Percentiles rank a stretch among this genome's conserved stretches.
Conservation (phyloP, 2,329 filamentous ascomycete genomes). For the Fusarium algeriense region DNA sequence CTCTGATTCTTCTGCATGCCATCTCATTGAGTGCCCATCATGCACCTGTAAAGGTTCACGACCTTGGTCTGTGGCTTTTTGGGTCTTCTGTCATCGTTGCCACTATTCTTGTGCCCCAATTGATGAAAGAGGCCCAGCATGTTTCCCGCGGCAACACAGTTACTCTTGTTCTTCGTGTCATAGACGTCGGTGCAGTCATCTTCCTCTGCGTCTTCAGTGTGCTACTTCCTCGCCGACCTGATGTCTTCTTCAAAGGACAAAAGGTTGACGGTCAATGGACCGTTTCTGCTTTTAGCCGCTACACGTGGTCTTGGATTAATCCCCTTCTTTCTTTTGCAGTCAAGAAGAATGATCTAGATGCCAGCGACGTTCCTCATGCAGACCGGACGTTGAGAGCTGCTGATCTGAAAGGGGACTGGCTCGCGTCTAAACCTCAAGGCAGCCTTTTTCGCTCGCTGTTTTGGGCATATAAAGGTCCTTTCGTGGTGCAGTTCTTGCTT, state of each 20-base stretch:
- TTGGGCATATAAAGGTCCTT: conserved; percentile 65
- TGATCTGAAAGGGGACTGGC: conserved; percentile 65
- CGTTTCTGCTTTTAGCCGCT: conserved; percentile 69
- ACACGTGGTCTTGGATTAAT: conserved; percentile 75
- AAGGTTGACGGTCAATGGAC: conserved; percentile 74
- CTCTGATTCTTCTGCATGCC: conserved; percentile 65
- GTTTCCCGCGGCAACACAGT: conserved; percentile 54
- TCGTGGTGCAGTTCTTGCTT: conserved; percentile 70
- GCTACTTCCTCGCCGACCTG: conserved; percentile 74
- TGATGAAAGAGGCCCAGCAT: conserved; percentile 52
- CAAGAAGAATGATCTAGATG: conserved; percentile 70
- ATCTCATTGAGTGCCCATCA: conserved; percentile 62
- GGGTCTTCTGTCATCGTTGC: conserved; percentile 61
- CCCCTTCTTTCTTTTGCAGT: conserved; percentile 66
- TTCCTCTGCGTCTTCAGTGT: conserved; percentile 62
- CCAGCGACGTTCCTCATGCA: conserved; percentile 72
- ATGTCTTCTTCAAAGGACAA: conserved; percentile 70
- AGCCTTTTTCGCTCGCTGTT: conserved; percentile 72
- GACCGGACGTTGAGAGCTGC: conserved; percentile 66
- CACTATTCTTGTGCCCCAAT: conserved; percentile 59
- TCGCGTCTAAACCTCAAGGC: conserved; percentile 57
- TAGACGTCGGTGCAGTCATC: conserved; percentile 61
- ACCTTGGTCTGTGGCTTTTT: conserved; percentile 65
- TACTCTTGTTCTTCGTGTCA: conserved; percentile 59
- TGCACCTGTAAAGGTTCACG: conserved; percentile 64